Evolutionary conservation across 2,329 filamentous ascomycete genomes (phyloP), one percentile per base, ranked within the genome.

Genomic region (Paracorniculantispora psalliotae): DNA sequence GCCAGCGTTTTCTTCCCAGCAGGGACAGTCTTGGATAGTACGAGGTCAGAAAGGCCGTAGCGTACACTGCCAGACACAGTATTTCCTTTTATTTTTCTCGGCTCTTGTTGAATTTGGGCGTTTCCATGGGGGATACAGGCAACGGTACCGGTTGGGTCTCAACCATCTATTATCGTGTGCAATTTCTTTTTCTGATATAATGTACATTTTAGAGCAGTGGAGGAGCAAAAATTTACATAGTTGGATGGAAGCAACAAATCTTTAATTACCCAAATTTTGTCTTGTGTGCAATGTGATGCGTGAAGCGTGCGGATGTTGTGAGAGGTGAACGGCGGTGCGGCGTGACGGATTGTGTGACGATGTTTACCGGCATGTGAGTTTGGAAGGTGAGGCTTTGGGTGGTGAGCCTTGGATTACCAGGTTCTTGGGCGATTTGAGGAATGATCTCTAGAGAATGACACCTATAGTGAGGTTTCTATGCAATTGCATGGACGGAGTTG

Each of bases 91-190:
- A 17, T 28, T 21, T 35, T 19, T 56, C 30, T 48, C 19, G 15
- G 23, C n/a, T 19, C 37, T 47, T 17, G 7, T 52, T 41, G 5
- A 43, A 28, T 9, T 43, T 10, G 41, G 37, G 52, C 52, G 52
- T 56, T 56, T 56, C 12, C 19, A 19, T 35, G 44, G 54, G n/a
- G 44, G 30, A 13, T 48, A 23, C 21, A n/a, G 44, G 55, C 55
- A 51, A 10, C 26, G 47, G 17, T 50, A 37, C 37, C n/a, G n/a
- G n/a, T n/a, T 25, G n/a, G 19, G 37, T 19, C 23, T 23, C 8
- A 25, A n/a, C 12, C 13, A 48, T 39, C 30, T 19, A 49, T 23
- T 21, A 30, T 49, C n/a, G 23, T 19, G 10, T 50, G 47, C 46
- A 6, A 43, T 43, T n/a, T n/a, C 21, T 46, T 21, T 35, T 48